A percentile compares a stretch with the other conserved stretches of the same genome.
phyloP scores from a whole-genome alignment of 805 yeast species.

The Ogataea nakhonphanomensis region DNA sequence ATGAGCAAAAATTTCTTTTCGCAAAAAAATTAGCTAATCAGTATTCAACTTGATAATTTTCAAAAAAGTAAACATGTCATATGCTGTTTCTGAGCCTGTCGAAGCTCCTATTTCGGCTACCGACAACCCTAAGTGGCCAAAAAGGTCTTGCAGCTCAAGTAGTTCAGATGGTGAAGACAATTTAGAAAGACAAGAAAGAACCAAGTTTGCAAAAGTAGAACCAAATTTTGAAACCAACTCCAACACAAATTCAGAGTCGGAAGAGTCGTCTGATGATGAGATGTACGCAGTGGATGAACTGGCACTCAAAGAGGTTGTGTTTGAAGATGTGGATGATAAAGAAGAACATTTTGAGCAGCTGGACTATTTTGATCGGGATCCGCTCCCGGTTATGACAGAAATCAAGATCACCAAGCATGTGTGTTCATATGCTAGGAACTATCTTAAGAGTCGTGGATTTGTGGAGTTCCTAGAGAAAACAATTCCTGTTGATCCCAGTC shows the following conservation, averaged over 20 bases:
- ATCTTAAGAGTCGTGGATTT: slow-evolving; percentile 64
- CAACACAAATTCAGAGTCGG: slow-evolving; percentile 4
- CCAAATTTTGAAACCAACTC: not conserved
- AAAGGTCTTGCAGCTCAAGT: slow-evolving; percentile 1
- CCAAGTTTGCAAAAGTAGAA: slow-evolving; percentile 4
- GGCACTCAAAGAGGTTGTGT: slow-evolving; percentile 5
- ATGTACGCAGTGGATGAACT: slow-evolving; percentile 6
- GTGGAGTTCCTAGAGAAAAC: slow-evolving; percentile 44
- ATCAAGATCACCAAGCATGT: slow-evolving; percentile 38
- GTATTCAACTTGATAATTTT: not conserved
- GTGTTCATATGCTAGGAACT: slow-evolving; percentile 46
- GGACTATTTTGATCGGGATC: slow-evolving; percentile 15
- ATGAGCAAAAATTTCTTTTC: not conserved
- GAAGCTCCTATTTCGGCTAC: slow-evolving; percentile 1
- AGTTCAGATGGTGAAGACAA: slow-evolving; percentile 5
- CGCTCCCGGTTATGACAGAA: slow-evolving; percentile 20
- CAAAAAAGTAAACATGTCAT: slow-evolving; percentile 5
- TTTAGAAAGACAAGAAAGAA: not conserved
- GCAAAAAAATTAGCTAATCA: slow-evolving; percentile 1
- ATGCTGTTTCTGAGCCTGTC: slow-evolving; percentile 3
- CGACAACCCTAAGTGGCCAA: slow-evolving; percentile 1
- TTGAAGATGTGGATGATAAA: slow-evolving; percentile 4
- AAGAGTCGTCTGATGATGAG: slow-evolving; percentile 3
- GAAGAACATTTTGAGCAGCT: slow-evolving; percentile 6
- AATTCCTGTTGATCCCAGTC: slow-evolving; percentile 57